Conservation (phyloP, 106 monocot genomes). For the Iris macrosiphon region DNA sequence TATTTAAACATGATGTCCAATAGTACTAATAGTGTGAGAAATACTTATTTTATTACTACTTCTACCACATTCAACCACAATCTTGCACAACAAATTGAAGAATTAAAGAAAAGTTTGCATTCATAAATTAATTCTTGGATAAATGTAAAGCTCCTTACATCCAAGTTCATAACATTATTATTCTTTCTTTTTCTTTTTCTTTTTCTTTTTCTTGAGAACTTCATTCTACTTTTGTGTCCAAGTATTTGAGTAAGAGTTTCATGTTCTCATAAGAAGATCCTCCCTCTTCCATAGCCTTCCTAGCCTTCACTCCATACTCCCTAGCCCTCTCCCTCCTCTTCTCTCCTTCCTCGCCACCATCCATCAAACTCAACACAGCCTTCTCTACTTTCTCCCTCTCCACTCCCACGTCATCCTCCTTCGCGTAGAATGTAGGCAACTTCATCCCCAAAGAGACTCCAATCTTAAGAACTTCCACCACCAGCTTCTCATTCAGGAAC, state of each 20-base stretch:
- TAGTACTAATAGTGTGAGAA: too few relatives aligned
- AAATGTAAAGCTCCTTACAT: too few relatives aligned
- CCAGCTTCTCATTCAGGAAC: conserved; percentile 18
- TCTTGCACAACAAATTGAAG: too few relatives aligned
- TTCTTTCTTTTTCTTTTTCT: too few relatives aligned
- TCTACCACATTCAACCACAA: too few relatives aligned
- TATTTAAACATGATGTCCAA: too few relatives aligned
- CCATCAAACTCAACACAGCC: conserved; percentile 6
- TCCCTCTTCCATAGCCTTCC: conserved; percentile 5
- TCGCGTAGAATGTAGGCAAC: not conserved
- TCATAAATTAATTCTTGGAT: too few relatives aligned
- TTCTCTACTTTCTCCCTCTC: not conserved
- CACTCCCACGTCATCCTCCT: conserved; percentile 1
- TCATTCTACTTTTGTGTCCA: too few relatives aligned
- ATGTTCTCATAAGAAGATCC: conserved; percentile 15
- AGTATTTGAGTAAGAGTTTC: not conserved
- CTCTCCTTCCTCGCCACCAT: not conserved
- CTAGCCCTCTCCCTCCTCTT: conserved; percentile 3
- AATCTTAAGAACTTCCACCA: conserved; percentile 12
- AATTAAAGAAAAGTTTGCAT: too few relatives aligned
- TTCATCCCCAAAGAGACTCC: conserved; percentile 5
- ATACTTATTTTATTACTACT: too few relatives aligned
- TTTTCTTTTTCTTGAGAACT: too few relatives aligned
- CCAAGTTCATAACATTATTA: too few relatives aligned
- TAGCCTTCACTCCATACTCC: conserved; percentile 5